phyloP scores from a whole-genome alignment of 192 early-diverging fungal genomes.

The Rhizoclosmatium globosum region DNA sequence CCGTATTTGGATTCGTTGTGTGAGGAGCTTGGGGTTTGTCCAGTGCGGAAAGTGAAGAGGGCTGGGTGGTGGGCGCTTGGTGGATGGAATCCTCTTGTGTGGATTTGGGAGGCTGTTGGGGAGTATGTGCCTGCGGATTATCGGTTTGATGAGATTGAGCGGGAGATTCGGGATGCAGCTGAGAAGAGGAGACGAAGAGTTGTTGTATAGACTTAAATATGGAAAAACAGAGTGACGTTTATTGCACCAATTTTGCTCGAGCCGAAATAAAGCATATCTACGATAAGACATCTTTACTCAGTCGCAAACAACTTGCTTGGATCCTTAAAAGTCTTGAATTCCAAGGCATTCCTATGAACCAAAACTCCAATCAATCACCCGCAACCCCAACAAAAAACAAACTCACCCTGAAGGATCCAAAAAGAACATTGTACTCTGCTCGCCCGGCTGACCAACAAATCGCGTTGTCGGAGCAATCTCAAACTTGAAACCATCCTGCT shows the following conservation, averaged over 20 bases:
- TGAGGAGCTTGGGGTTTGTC: background rate
- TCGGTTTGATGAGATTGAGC: constrained; percentile 19
- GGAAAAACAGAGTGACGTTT: no score
- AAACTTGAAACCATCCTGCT: constrained; percentile 39
- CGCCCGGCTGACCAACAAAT: constrained; percentile 27
- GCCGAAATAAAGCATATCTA: no score
- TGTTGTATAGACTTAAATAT: no score
- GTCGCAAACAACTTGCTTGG: constrained; percentile 47
- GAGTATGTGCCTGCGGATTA: constrained; percentile 12
- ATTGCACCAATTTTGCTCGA: no score
- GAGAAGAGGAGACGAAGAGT: background rate
- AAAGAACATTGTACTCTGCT: constrained; percentile 44
- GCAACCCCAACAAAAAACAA: background rate
- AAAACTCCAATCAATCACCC: background rate
- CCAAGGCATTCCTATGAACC: constrained; percentile 39
- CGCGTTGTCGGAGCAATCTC: constrained; percentile 43
- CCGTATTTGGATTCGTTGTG: background rate
- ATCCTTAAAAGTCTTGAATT: constrained; percentile 52
- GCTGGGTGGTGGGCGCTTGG: background rate
- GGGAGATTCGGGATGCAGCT: constrained; percentile 2
- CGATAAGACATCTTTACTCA: constrained; percentile 1
- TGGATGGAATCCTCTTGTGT: constrained; percentile 13
- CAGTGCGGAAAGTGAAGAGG: background rate
- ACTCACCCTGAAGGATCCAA: constrained; percentile 42
- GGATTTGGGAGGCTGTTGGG: constrained; percentile 12